Evolutionary conservation across 1,284 basidiomycete species (phyloP).

Genomic region (Ceratobasidium sp.): DNA sequence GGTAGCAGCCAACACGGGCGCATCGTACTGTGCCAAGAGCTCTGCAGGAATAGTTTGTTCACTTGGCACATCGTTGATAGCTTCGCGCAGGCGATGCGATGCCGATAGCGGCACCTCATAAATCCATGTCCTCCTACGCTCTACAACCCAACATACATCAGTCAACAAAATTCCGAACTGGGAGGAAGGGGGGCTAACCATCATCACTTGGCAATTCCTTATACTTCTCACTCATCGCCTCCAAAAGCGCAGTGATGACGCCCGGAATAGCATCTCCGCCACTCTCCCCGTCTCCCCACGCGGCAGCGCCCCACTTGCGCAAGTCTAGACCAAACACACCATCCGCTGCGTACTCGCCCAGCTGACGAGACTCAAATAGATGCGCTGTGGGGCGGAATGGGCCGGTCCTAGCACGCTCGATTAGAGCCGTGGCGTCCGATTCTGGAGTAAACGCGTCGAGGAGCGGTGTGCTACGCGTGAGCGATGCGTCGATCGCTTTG

Average conservation of each 20-base stretch:
- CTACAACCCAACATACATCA: slow-evolving; percentile 58
- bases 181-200: slow-evolving; percentile 63
- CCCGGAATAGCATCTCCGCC: slow-evolving; percentile 68
- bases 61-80: slow-evolving; percentile 78
- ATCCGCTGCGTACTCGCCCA: slow-evolving; percentile 75
- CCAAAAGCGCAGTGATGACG: slow-evolving; percentile 78
- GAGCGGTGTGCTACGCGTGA: slow-evolving; percentile 56
- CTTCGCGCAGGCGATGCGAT: slow-evolving; percentile 86
- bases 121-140: slow-evolving; percentile 92
- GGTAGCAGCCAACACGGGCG: slow-evolving; percentile 85
- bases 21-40: slow-evolving; percentile 81
- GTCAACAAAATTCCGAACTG: slow-evolving; percentile 35
- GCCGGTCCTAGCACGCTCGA: slow-evolving; percentile 92
- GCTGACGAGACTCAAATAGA: slow-evolving; percentile 84
- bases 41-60: slow-evolving; percentile 75
- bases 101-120: slow-evolving; percentile 76
- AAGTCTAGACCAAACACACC: slow-evolving; percentile 92
- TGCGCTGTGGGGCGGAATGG: slow-evolving; percentile 88
- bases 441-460: slow-evolving; percentile 65
- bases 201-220: slow-evolving; percentile 70
- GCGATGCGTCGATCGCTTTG: slow-evolving; percentile 71
- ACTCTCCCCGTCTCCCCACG: slow-evolving; percentile 67
- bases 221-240: slow-evolving; percentile 76
- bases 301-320: slow-evolving; percentile 75
- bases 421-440: slow-evolving; percentile 82